phyloP scores from a whole-genome alignment of 2,329 filamentous ascomycete genomes.

The Neofusicoccum kwambonambiense region DNA sequence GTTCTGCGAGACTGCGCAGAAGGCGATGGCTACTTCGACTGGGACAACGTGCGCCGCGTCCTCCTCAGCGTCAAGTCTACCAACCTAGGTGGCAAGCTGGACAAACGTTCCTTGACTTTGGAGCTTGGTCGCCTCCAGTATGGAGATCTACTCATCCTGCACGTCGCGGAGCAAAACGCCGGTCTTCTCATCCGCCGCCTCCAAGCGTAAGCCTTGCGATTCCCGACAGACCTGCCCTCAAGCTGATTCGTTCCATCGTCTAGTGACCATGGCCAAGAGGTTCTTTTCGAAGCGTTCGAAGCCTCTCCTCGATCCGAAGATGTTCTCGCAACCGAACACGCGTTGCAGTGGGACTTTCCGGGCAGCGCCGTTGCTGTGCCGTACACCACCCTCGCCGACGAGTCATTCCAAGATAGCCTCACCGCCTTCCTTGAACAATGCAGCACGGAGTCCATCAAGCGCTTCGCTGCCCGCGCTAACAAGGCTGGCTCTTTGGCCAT shows the following conservation, averaged over 20 bases:
- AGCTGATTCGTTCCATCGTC: neutral
- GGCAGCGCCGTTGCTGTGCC: slow-evolving; percentile 52
- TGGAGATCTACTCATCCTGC: slow-evolving; percentile 40
- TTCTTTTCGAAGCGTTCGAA: slow-evolving; percentile 63
- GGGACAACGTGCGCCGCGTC: slow-evolving; percentile 21
- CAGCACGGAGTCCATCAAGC: slow-evolving; percentile 52
- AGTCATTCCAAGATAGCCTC: slow-evolving; percentile 49
- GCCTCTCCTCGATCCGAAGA: slow-evolving; percentile 53
- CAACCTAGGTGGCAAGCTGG: slow-evolving; percentile 27
- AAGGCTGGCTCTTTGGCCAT: slow-evolving; percentile 53
- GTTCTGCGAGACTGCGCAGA: neutral
- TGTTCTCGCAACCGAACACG: slow-evolving; percentile 52
- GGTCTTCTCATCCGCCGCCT: slow-evolving; percentile 44
- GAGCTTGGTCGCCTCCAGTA: slow-evolving; percentile 24
- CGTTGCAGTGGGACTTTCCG: slow-evolving; percentile 62
- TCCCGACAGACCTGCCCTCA: slow-evolving; percentile 20
- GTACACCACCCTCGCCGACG: slow-evolving; percentile 35
- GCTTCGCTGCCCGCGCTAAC: slow-evolving; percentile 50
- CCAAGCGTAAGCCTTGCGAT: slow-evolving; percentile 28
- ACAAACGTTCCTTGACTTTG: slow-evolving; percentile 24
- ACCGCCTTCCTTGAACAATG: slow-evolving; percentile 57
- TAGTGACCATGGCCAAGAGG: neutral
- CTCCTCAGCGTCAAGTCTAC: slow-evolving; percentile 24
- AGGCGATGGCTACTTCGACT: neutral
- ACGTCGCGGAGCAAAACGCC: slow-evolving; percentile 51